Conservation (phyloP, 2,329 filamentous ascomycete species). For the Stachybotrys chlorohalonatus region DNA sequence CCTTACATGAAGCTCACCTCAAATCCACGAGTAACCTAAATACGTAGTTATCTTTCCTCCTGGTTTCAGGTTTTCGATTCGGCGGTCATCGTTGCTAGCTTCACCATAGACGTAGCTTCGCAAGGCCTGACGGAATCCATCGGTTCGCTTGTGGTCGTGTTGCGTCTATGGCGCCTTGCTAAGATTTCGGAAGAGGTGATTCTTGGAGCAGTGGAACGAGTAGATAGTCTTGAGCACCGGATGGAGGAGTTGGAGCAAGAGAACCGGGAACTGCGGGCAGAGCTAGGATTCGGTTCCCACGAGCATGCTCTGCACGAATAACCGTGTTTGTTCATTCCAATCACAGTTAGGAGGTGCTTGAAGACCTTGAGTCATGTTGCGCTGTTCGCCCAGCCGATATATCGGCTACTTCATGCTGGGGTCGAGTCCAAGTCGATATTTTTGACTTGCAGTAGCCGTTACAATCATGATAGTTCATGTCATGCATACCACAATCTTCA, state of each 20-base stretch:
- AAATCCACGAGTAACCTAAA: background rate
- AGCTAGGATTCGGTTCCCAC: background rate
- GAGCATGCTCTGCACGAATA: background rate
- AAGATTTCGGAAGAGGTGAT: conserved; percentile 63
- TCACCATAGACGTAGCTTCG: conserved; percentile 52
- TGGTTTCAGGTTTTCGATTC: conserved; percentile 59
- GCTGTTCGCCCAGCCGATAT: too few relatives aligned
- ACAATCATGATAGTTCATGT: too few relatives aligned
- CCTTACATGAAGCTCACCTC: background rate
- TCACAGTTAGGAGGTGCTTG: too few relatives aligned
- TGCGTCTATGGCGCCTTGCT: conserved; percentile 60
- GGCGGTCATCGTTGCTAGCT: conserved; percentile 50
- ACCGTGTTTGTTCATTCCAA: background rate
- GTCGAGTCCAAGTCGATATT: too few relatives aligned
- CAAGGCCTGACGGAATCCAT: conserved; percentile 53
- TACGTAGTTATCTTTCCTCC: conserved; percentile 41
- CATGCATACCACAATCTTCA: too few relatives aligned
- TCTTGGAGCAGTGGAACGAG: conserved; percentile 52
- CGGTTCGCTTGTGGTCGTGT: conserved; percentile 55
- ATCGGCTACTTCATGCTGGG: too few relatives aligned
- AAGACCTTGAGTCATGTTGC: too few relatives aligned
- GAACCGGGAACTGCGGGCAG: conserved; percentile 15
- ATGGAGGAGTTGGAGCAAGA: conserved; percentile 43
- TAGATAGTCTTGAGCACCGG: conserved; percentile 45
- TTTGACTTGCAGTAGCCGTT: too few relatives aligned